Percentiles rank a stretch among this genome's conserved stretches.
Conservation (phyloP, 2,329 filamentous ascomycete species). For the Fusarium euwallaceae region DNA sequence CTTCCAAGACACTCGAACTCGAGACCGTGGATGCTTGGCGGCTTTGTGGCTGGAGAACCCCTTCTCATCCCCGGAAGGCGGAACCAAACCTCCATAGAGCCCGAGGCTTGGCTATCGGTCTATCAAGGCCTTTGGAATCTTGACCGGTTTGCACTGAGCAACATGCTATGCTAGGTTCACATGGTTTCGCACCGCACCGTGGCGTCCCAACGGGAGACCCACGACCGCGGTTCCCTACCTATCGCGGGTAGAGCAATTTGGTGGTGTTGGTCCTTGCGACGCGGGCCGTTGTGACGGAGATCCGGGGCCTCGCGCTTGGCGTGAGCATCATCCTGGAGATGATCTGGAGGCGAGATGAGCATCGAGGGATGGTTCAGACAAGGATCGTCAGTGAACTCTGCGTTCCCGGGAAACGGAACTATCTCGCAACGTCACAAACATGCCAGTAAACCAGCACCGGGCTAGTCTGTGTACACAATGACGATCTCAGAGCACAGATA, state of each 20-base stretch:
- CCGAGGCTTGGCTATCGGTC: background rate
- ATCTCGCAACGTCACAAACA: constrained; percentile 24
- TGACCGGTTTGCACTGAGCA: background rate
- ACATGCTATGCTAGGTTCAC: constrained; percentile 3
- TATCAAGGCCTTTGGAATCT: background rate
- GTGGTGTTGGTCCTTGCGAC: constrained; percentile 8
- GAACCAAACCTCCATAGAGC: constrained; percentile 8
- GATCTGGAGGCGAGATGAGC: background rate
- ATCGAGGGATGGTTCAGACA: background rate
- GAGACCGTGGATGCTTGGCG: background rate
- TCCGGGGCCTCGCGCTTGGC: background rate
- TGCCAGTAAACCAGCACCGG: constrained; percentile 1
- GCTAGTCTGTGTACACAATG: background rate
- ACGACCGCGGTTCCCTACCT: background rate
- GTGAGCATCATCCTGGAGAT: background rate
- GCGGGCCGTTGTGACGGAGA: constrained; percentile 17
- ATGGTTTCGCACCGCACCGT: constrained; percentile 6
- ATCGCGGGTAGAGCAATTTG: background rate
- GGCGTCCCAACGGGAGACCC: constrained; percentile 9
- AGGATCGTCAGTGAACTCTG: background rate
- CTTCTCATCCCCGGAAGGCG: constrained; percentile 3
- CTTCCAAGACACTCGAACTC: background rate
- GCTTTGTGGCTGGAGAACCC: background rate
- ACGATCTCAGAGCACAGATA: constrained; percentile 1
- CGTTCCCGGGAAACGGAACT: constrained; percentile 20